Base-by-base conservation (phyloP, 2,329 filamentous ascomycete genomes). In the Pseudopyricularia cyperi region DNA sequence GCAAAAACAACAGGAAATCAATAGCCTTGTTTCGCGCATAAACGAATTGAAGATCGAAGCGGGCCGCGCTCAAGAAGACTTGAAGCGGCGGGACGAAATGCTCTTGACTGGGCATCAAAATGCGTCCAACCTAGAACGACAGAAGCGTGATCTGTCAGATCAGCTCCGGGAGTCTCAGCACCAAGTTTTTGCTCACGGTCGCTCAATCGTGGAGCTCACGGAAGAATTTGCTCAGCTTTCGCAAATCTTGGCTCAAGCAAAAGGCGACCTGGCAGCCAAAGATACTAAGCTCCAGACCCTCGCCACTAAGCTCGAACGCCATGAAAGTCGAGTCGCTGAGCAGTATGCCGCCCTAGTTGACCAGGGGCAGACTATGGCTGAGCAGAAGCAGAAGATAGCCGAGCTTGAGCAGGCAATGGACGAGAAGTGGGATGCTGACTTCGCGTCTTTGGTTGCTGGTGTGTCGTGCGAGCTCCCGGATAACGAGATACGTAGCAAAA, bases 391-490 rank as follows among this genome's bases (percentile, higher is more conserved):
- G 26, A 2, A n/a, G n/a, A 26, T 44, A 44, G 39, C 39, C 19
- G 19, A 44, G 39, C 39, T 24, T 8, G n/a, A 32, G 17, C 46
- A 48, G 26, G 1, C 17, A 3, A 37, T 49, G 17, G 32, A 22
- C 17, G 33, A 35, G 19, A 34, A 9, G 17, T 15, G 33, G 11
- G 12, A 35, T 9, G 33, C 47, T 24, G 47, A 32, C 8, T 49
- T 49, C 8, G 30, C n/a, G 15, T 1, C 28, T 7, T 6, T 35
- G 8, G 19, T 26, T 24, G 28, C 30, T 8, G 30, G 24, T 14
- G 47, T 49, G 7, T 49, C 47, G 47, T n/a, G n/a, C 9, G 17
- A 49, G 47, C 33, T 49, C 19, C 47, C 47, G 9, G 47, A 49
- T 12, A 24, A 22, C 19, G 32, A 49, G 32, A 35, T 49, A 24